Evolutionary conservation across 1,284 basidiomycete genomes (phyloP), one percentile per base, ranked within the genome.

Genomic region (Coriolopsis trogii): DNA sequence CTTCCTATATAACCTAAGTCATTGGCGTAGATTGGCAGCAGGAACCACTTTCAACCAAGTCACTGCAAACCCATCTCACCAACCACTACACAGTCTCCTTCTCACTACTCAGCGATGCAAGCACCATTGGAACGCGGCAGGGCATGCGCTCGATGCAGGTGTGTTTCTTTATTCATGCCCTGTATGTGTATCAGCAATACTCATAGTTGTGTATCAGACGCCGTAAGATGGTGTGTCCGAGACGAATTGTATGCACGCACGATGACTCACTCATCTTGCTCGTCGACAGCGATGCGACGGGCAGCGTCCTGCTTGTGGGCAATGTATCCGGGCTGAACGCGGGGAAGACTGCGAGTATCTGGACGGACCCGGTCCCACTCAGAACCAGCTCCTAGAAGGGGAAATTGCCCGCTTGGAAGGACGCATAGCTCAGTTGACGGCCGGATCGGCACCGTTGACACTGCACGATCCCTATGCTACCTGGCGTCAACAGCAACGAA

Each of bases 71-170:
- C n/a, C n/a, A n/a, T n/a, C n/a, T n/a, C 24, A 33, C 12, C 41
- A 48, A 23, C n/a, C 16, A 29, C 26, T 37, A 41, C 23, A 31
- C 20, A 6, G 43, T 41, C 36, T 48, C 21, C 21, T 33, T 38
- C 18, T 21, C 28, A 26, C 12, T 41, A 21, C 41, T 36, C 41
- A 34, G 24, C 18, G 7, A 59, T 59, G 55, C 41, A 53, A 45
- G 45, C 58, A 16, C 58, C 65, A 37, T 55, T 70, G 6, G 66
- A 70, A 47, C 58, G 68, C 44, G 68, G 68, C 25, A 63, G 62
- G 38, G 67, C 68, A 18, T 70, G 68, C 38, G 45, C 66, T n/a
- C 55, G 66, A 46, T 70, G 68, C 59, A 58, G 66, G 68, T 67
- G 15, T 43, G 59, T 50, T 9, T 21, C 9, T 16, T 24, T 10